Percentiles rank a stretch among this genome's conserved stretches.
phyloP scores from a whole-genome alignment of 805 yeast genomes.

The Jamesozyma jinghongensis region DNA sequence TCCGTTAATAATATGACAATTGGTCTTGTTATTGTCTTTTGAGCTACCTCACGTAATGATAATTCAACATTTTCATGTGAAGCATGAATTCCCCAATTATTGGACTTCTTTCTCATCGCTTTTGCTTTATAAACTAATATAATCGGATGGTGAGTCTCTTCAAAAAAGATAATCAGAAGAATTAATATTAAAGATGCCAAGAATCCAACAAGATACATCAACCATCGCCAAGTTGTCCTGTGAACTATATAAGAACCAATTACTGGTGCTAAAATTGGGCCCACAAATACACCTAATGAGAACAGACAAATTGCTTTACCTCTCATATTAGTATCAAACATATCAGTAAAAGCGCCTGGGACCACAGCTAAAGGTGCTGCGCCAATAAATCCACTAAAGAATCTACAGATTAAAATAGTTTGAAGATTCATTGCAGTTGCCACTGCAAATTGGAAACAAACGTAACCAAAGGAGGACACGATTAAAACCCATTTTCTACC shows the following conservation, averaged over 20 bases:
- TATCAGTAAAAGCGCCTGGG: slow-evolving; percentile 81
- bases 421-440: slow-evolving; percentile 76
- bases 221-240: slow-evolving; percentile 39
- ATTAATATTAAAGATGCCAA: slow-evolving; percentile 32
- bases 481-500: slow-evolving; percentile 61
- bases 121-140: slow-evolving; percentile 43
- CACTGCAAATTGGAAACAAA: slow-evolving; percentile 57
- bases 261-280: slow-evolving; percentile 79
- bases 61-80: slow-evolving; percentile 60
- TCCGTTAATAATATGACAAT: slow-evolving; percentile 55
- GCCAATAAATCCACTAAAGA: slow-evolving; percentile 72
- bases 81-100: slow-evolving; percentile 78
- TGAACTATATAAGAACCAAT: slow-evolving; percentile 44
- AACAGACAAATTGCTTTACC: slow-evolving; percentile 71
- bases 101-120: slow-evolving; percentile 53
- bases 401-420: slow-evolving; percentile 67
- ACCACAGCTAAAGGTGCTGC: slow-evolving; percentile 80
- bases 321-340: slow-evolving; percentile 55
- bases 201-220: slow-evolving; percentile 46
- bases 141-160: slow-evolving; percentile 41
- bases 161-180: slow-evolving; percentile 33
- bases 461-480: slow-evolving; percentile 46
- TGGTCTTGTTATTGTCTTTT: slow-evolving; percentile 61
- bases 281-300: slow-evolving; percentile 62
- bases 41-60: slow-evolving; percentile 47